Base-by-base conservation (phyloP, 2,329 filamentous ascomycete species). In the Neofusicoccum umdonicola region DNA sequence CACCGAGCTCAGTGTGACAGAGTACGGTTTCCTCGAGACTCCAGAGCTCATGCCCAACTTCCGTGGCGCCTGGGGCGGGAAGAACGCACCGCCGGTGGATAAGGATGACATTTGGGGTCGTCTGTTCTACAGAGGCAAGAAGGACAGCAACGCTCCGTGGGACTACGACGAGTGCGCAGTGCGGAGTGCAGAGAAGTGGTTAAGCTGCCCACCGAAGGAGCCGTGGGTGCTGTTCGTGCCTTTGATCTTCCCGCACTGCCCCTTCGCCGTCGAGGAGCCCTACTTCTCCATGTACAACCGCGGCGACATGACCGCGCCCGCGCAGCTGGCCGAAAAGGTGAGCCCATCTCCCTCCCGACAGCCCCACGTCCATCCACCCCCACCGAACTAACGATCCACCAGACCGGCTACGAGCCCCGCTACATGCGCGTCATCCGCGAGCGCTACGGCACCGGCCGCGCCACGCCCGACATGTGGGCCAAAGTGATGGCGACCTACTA, bases 251-350 rank as follows among this genome's bases (percentile, higher is more conserved):
- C 79, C 81, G 0, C 78, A 83, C 66, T 80, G 78, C n/a, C 80
- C 80, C 0, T 83, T 83, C 41, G 73, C 78, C 22, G 80, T 82
- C 1, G 81, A 83, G 64, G 80, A 83, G 69, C 81, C 80, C 0
- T 83, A 78, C 62, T 82, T 82, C 64, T 79, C 76, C 9, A 81
- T 81, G 78, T 82, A 83, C 56, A 73, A 80, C 37, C 75, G 79
- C 3, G 58, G 67, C 0, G 61, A 70, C 1, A 72, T 79, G 47
- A 67, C 67, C 3, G 13, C 31, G 3, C 60, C 67, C 27, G 27
- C 27, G 27, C 27, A 31, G 27, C 27, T 31, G 27, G 27, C 27
- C 27, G 27, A 31, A 31, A 31, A 31, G 27, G 27, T 7, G 27
- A 31, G 27, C 27, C 27, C 5, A 31, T 1, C 27, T 31, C 27